Conservation (phyloP, 2,329 filamentous ascomycete species). For the Colletotrichum liriopes region DNA sequence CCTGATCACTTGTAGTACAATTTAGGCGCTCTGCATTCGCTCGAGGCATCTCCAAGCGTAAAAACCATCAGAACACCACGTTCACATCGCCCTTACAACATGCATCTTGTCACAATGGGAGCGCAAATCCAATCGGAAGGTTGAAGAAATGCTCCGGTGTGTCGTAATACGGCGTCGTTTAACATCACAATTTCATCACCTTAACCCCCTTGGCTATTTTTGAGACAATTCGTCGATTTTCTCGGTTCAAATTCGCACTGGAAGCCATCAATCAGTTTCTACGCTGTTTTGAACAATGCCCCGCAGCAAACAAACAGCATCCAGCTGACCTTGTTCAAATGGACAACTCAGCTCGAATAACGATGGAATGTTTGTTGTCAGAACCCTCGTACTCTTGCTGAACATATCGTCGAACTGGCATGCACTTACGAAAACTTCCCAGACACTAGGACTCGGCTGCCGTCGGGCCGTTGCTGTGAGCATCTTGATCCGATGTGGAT, state of each 20-base stretch:
- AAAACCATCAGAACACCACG: not conserved
- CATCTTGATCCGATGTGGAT: constrained; percentile 1
- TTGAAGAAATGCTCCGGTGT: not conserved
- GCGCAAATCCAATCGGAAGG: constrained; percentile 19
- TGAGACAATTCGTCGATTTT: constrained; percentile 5
- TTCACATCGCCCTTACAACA: not conserved
- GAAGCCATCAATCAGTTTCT: too few species aligned
- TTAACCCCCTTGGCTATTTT: not conserved
- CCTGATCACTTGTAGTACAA: not conserved
- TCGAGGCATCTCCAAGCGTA: not conserved
- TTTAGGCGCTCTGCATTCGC: not conserved
- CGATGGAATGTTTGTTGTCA: not conserved
- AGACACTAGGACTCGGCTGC: not conserved
- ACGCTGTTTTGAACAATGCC: not conserved
- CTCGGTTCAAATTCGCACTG: not conserved
- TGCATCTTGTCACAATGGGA: not conserved
- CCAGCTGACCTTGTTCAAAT: not conserved
- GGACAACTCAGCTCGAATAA: not conserved
- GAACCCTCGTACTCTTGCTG: too few species aligned
- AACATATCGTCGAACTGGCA: too few species aligned
- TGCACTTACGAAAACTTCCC: not conserved
- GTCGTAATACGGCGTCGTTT: not conserved
- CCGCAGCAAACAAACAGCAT: not conserved
- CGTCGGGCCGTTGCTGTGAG: constrained; percentile 16
- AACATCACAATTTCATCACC: not conserved